These are phyloP conservation scores for Tricholoma sp. DNA, from an alignment of 768 basidiomycete species.

Conservation along the genomic window DNA sequence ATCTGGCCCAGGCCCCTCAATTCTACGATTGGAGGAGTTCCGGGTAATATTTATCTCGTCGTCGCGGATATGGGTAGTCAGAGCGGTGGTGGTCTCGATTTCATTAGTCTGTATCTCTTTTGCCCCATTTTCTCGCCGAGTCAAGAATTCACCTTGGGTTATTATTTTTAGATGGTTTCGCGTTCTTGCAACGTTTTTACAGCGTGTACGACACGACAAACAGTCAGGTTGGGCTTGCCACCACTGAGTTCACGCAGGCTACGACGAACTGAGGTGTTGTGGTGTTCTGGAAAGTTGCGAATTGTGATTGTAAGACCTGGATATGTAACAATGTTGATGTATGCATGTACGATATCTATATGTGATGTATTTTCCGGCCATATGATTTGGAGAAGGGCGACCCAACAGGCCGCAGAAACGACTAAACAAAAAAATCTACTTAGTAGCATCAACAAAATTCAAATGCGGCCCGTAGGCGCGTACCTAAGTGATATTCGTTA, in stretches of 20 bases:
- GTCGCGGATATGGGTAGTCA: constrained; percentile 33
- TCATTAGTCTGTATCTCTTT: constrained; percentile 27
- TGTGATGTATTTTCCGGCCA: no score
- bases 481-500: no score
- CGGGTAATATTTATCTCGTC: constrained; percentile 29
- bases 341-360: no score
- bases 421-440: no score
- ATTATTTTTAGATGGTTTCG: constrained; percentile 30
- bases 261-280: constrained; percentile 29
- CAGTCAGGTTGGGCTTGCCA: constrained; percentile 51
- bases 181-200: constrained; percentile 61
- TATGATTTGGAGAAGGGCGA: no score
- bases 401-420: no score
- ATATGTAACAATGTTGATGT: neutral
- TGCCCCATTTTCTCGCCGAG: neutral
- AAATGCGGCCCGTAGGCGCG: no score
- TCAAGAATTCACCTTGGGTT: neutral
- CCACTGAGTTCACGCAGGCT: constrained; percentile 43
- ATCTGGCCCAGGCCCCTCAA: constrained; percentile 33
- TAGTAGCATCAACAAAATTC: no score
- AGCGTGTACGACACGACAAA: constrained; percentile 59
- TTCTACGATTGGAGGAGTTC: constrained; percentile 26
- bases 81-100: constrained; percentile 45
- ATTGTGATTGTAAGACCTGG: neutral
- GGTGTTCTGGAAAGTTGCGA: neutral